Conservation (phyloP, 176 grass and related monocot genomes). For the Zoysia pacifica region DNA sequence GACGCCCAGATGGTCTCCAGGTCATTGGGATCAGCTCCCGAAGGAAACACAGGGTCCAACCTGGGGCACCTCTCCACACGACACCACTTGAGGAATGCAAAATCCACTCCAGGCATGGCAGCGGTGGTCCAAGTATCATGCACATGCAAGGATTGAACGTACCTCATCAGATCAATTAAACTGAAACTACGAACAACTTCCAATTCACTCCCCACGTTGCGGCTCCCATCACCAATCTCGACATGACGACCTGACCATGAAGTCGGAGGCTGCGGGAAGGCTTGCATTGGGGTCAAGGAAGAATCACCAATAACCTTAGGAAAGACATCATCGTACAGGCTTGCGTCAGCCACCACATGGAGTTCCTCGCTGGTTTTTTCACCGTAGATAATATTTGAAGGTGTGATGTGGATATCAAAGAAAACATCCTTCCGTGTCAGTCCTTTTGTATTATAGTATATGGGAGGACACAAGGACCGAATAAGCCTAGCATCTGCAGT, state of each 20-base stretch:
- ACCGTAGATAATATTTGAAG: not conserved
- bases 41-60: not conserved
- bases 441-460: fast-evolving
- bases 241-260: not conserved
- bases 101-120: fast-evolving
- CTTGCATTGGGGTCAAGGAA: not conserved
- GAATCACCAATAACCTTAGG: not conserved
- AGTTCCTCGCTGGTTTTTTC: not conserved
- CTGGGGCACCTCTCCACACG: conserved; percentile 10
- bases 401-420: not conserved
- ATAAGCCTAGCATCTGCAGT: not conserved
- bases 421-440: not conserved
- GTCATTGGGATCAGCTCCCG: fast-evolving
- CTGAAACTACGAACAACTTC: fast-evolving
- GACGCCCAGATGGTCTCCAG: conserved; percentile 4
- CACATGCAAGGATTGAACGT: not conserved
- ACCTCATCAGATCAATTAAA: fast-evolving
- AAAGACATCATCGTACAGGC: not conserved
- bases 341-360: not conserved
- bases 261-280: not conserved
- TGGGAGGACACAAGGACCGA: not conserved
- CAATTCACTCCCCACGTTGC: not conserved
- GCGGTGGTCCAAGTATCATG: not conserved
- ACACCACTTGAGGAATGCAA: not conserved
- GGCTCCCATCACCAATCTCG: conserved; percentile 14